Percentiles rank a stretch among this genome's conserved stretches.
These are phyloP conservation scores for Gnomoniopsis sp. DNA, from an alignment of 2,329 filamentous ascomycete genomes.

Conservation along the genomic window DNA sequence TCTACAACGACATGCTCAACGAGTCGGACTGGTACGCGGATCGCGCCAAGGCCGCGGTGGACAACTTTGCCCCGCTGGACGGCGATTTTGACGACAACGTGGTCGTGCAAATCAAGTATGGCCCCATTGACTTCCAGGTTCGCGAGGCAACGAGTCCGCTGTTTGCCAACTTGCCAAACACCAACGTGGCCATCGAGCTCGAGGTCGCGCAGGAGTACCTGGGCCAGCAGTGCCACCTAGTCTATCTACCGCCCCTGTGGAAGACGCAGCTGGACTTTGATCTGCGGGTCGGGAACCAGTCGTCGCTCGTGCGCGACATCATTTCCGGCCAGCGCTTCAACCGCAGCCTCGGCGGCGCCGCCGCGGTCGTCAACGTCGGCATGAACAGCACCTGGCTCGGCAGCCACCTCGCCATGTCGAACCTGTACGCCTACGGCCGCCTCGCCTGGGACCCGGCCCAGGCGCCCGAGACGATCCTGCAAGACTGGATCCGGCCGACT, in stretches of 20 bases:
- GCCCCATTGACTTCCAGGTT: constrained; percentile 72
- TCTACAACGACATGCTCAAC: constrained; percentile 58
- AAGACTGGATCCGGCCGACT: constrained; percentile 67
- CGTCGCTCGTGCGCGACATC: constrained; percentile 57
- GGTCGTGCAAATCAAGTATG: constrained; percentile 70
- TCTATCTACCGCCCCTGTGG: constrained; percentile 68
- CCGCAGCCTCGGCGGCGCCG: constrained; percentile 56
- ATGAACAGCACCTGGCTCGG: constrained; percentile 66
- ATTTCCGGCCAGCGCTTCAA: constrained; percentile 58
- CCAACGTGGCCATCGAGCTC: constrained; percentile 56
- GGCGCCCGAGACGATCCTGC: constrained; percentile 47
- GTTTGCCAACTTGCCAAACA: constrained; percentile 49
- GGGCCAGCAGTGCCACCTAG: constrained; percentile 66
- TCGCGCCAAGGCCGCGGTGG: constrained; percentile 65
- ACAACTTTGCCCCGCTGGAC: constrained; percentile 64
- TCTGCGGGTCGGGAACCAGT: constrained; percentile 54
- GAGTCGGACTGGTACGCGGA: constrained; percentile 62
- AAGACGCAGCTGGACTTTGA: constrained; percentile 66
- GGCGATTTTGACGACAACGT: constrained; percentile 67
- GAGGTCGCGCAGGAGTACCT: constrained; percentile 69
- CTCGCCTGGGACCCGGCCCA: constrained; percentile 61
- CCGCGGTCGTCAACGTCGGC: constrained; percentile 66
- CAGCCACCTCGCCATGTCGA: constrained; percentile 67
- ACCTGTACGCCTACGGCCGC: constrained; percentile 66
- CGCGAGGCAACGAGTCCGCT: constrained; percentile 65